Evolutionary conservation across 2,329 filamentous ascomycete genomes (phyloP), one percentile per base, ranked within the genome.

Genomic region (Penicillium sp.): DNA sequence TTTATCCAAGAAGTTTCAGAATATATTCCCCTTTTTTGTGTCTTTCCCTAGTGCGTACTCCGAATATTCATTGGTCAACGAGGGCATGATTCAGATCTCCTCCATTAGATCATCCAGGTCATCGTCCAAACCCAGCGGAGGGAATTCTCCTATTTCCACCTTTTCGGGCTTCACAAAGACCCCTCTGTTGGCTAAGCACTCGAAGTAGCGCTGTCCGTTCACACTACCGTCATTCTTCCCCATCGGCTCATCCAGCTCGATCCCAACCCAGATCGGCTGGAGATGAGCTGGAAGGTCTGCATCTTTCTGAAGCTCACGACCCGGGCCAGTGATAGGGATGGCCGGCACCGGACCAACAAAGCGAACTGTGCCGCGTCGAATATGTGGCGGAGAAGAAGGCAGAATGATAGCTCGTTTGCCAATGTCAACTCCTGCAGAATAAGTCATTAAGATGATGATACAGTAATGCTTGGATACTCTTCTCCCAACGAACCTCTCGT

Each of bases 151-250:
- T 3, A 80, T 75, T 64, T 84, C 78, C 11, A 84, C 75, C 56
- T 81, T 77, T 60, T 84, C 82, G 10, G 82, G 77, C 55, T 82
- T 75, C 1, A 83, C 79, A 62, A 85, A 83, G 10, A 80, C 79
- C 12, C 82, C 82, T 31, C 78, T 78, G 16, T 75, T 74, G 36
- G 67, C 70, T 34, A 75, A 76, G 52, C 79, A 77, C 18, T 66
- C 62, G 52, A 85, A 86, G 64, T 84, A 83, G 46, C 75, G 72
- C 56, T 70, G 67, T 13, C 74, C 75, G 49, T 71, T 72, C 3
- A 76, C 68, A 33, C 69, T 75, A 4, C 82, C 82, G 59, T 85
- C 80, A 60, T 86, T 86, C 71, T 83, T 83, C 22, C 82, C 82
- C 8, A 77, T 80, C 2, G 82, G 82, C 65, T 86, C 82, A 61